Evolutionary conservation across 345 rosid genomes (phyloP), one percentile per base, ranked within the genome.

Genomic region (Ceriops tagal): DNA sequence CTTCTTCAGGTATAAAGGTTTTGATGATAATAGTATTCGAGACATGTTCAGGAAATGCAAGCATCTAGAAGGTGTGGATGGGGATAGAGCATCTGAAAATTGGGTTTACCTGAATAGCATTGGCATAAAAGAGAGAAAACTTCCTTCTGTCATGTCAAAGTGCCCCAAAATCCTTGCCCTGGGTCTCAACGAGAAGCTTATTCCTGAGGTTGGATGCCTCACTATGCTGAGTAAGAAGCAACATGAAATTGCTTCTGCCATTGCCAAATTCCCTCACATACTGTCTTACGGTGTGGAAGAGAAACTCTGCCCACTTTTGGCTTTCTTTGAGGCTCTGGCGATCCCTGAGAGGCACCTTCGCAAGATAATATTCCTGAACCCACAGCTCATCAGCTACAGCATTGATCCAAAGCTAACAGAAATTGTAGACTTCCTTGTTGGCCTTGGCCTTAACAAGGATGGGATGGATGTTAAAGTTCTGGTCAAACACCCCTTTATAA

Each of bases 281-380:
- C 86, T 90, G 63, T 81, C 96, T 68, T 88, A 90, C 62, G 85
- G 96, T 61, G 85, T 90, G 32, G 86, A 90, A 76, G 91, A 90
- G 84, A 90, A 88, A 75, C 89, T 90, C 31, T 90, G 92, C 56
- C 96, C 96, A 1, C 90, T 90, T 43, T 78, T 90, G 77, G 96
- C 92, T n/a, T 90, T 90, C 83, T 88, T 85, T 65, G 91, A 90
- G 74, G 86, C 91, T 0, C 69, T 83, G 32, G 96, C 91, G 28
- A 83, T 90, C 57, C 79, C 96, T 55, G 91, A 90, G 73, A 82
- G 77, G 60, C 92, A 90, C 26, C 86, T 88, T 46, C 92, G 91
- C 46, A 90, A 83, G 65, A 78, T 90, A 58, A 74, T 88, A 57
- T 71, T 90, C 74, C 80, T 82, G 22, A 88, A 90, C 74, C 96